phyloP scores from a whole-genome alignment of 345 rosid genomes.

The Rhodamnia argentea region DNA sequence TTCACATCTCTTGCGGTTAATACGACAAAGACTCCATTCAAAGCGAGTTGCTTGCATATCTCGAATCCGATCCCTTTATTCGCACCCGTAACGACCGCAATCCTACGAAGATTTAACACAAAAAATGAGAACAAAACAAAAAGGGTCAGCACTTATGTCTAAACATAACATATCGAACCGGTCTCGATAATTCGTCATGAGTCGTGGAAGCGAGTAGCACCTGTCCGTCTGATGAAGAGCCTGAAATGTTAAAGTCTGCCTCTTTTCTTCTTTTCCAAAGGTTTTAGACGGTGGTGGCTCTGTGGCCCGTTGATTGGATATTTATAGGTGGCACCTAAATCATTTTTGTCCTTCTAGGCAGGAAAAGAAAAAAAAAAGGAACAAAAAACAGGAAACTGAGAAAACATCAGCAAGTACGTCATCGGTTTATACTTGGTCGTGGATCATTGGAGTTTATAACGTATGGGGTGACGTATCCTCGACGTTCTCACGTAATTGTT shows the following conservation, averaged over 20 bases:
- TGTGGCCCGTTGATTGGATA: neutral
- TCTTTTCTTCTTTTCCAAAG: neutral
- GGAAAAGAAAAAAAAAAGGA: neutral
- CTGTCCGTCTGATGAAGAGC: neutral
- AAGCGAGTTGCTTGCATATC: constrained; percentile 6
- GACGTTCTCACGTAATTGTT: neutral
- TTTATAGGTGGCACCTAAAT: neutral
- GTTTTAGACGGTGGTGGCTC: neutral
- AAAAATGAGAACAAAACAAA: neutral
- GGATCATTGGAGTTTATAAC: neutral
- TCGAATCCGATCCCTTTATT: constrained; percentile 16
- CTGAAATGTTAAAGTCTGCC: neutral
- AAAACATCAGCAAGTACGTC: neutral
- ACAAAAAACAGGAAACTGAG: neutral
- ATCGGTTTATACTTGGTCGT: neutral
- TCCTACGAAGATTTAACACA: neutral
- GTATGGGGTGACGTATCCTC: neutral
- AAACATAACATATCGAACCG: neutral
- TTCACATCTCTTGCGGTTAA: constrained; percentile 9
- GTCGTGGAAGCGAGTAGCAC: neutral
- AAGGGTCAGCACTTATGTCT: neutral
- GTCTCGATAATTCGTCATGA: neutral
- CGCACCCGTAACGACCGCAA: constrained; percentile 12
- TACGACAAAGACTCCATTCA: constrained; percentile 3
- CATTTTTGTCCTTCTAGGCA: neutral